A percentile compares a stretch with the other conserved stretches of the same genome.
These are phyloP conservation scores for Chaetomiaceae sp. DNA, from an alignment of 2,329 filamentous ascomycete genomes.

Conservation along the genomic window DNA sequence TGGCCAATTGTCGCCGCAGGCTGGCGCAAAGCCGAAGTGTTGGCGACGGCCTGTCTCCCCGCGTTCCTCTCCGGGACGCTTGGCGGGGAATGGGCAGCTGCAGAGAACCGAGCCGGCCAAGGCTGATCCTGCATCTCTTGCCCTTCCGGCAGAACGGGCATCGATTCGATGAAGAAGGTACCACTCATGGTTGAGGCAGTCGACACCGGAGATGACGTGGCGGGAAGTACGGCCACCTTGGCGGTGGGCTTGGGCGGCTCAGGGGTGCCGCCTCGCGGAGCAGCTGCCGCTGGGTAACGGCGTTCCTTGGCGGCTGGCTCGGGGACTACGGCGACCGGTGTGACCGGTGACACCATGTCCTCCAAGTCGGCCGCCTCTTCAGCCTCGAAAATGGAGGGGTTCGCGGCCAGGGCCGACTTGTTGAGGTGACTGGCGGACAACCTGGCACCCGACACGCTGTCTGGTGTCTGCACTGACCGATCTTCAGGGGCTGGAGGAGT, in stretches of 20 bases:
- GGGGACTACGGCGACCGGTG: slow-evolving; percentile 12
- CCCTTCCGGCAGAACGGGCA: slow-evolving; percentile 32
- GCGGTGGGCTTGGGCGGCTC: slow-evolving; percentile 25
- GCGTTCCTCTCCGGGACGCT: slow-evolving; percentile 26
- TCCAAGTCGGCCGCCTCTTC: slow-evolving; percentile 32
- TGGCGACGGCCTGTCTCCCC: slow-evolving; percentile 21
- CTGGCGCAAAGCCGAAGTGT: slow-evolving; percentile 19
- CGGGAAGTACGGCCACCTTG: slow-evolving; percentile 32
- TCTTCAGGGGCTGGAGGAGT: slow-evolving; percentile 39
- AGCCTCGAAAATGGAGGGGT: slow-evolving; percentile 38
- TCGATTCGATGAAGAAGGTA: slow-evolving; percentile 31
- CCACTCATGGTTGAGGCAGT: slow-evolving; percentile 18
- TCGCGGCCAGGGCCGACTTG: slow-evolving; percentile 20
- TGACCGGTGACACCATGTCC: slow-evolving; percentile 12
- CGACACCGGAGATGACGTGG: slow-evolving; percentile 24
- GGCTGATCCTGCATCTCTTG: slow-evolving; percentile 21
- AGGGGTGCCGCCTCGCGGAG: slow-evolving; percentile 13
- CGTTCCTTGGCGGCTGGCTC: slow-evolving; percentile 10
- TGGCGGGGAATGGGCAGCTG: slow-evolving; percentile 14
- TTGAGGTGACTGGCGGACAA: slow-evolving; percentile 15
- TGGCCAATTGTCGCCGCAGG: slow-evolving; percentile 32
- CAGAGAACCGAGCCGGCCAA: slow-evolving; percentile 6
- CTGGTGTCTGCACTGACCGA: slow-evolving; percentile 16
- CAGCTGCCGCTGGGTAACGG: slow-evolving; percentile 12
- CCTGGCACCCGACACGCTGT: slow-evolving; percentile 15